phyloP scores from a whole-genome alignment of 164 flowering plant genomes.

The Dillenia suffruticosa region DNA sequence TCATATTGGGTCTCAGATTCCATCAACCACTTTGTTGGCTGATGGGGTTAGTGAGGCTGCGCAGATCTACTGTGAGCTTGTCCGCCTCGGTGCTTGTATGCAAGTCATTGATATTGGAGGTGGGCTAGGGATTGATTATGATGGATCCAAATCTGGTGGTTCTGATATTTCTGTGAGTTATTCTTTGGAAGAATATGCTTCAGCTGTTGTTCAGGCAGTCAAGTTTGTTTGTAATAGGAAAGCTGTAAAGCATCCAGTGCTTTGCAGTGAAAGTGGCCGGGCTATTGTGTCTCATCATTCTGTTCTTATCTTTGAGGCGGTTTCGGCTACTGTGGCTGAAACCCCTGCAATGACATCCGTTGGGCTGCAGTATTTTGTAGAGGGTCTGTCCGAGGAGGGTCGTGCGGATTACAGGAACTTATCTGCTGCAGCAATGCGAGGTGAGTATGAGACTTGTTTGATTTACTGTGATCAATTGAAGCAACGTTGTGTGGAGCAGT shows the following conservation, averaged over 20 bases:
- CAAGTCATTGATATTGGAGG: constrained; percentile 86
- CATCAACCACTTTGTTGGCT: constrained; percentile 60
- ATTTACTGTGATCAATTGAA: constrained; percentile 70
- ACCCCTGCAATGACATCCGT: constrained; percentile 20
- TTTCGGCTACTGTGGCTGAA: constrained; percentile 33
- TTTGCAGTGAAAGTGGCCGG: constrained; percentile 95
- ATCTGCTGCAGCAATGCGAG: constrained; percentile 41
- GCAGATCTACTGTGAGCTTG: constrained; percentile 85
- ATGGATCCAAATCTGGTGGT: constrained; percentile 68
- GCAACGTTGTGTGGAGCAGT: constrained; percentile 75
- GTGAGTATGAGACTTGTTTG: constrained; percentile 61
- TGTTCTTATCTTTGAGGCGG: constrained; percentile 77
- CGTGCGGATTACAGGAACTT: constrained; percentile 52
- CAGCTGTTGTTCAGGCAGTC: constrained; percentile 69
- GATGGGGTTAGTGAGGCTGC: constrained; percentile 91
- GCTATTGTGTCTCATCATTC: constrained; percentile 98
- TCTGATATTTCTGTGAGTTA: constrained; percentile 88
- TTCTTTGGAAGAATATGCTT: constrained; percentile 74
- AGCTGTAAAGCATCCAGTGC: constrained; percentile 72
- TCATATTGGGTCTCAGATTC: constrained; percentile 97
- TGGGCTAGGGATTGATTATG: constrained; percentile 94
- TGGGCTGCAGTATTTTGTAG: constrained; percentile 31
- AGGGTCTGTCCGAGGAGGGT: constrained; percentile 57
- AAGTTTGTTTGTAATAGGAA: constrained; percentile 62
- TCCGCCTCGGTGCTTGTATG: constrained; percentile 91